Base-by-base conservation (phyloP, 2,329 filamentous ascomycete genomes). In the Paraphaeosphaeria minitans region DNA sequence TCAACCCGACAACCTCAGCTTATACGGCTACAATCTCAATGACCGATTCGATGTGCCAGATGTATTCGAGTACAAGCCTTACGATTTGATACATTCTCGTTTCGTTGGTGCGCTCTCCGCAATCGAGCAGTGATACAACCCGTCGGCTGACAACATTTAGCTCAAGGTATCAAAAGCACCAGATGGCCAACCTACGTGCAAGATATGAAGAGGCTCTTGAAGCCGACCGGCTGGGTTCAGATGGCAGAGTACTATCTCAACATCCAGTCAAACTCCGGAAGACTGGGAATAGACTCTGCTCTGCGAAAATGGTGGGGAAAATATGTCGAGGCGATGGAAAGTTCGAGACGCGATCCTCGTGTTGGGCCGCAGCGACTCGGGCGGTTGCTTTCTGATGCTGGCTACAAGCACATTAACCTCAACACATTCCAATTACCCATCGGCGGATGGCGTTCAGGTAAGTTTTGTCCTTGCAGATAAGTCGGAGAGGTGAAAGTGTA, bases 181-280 rank as follows among this genome's bases (percentile, higher is more conserved):
- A 84, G 92, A 74, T 97, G 93, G 93, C 77, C 80, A 56, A 82
- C 83, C 33, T 97, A 96, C 75, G 77, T 96, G 63, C 81, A 82
- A 66, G 93, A 97, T 66, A 90, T 96, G 60, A 85, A 86, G 64
- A 83, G 86, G 22, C 83, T 92, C 10, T 79, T 93, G 62, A 89
- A 86, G 52, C 89, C 87, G 6, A 89, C 88, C 2, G 93, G 93
- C 1, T 97, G 92, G 92, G 84, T 90, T 59, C 92, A 97, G 71
- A 88, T 96, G 84, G 85, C 91, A n/a, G 93, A 97, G 72, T 85
- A 93, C 67, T 92, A 96, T 70, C 89, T 89, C 75, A 92, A 92
- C 64, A 87, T 91, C 27, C 93, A 96, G 74, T 96, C 92, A 0
- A 87, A 94, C 66, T 96, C 91, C 68, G 92, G 92, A 5, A 87